Conservation (phyloP, 208 protist genomes). For the Leishmania arabica region DNA sequence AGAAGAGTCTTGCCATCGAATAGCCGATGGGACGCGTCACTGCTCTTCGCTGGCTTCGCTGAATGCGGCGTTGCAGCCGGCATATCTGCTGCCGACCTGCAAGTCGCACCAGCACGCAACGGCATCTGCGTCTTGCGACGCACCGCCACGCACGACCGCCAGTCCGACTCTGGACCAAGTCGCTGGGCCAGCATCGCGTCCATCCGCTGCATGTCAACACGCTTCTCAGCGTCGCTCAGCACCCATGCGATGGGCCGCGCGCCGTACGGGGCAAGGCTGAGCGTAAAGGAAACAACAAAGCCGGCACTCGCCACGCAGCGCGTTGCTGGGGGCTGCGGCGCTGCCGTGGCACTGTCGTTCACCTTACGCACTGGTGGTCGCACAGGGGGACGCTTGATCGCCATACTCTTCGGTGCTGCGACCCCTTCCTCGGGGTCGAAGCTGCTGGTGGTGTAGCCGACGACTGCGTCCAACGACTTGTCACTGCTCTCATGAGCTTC, state of each 20-base stretch:
- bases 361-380: slow-evolving; percentile 15
- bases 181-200: slow-evolving; percentile 14
- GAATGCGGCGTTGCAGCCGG: background rate
- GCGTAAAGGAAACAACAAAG: slow-evolving; percentile 10
- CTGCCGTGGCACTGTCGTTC: background rate
- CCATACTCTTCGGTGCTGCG: background rate
- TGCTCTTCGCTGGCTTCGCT: background rate
- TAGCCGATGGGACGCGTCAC: background rate
- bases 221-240: slow-evolving; percentile 21
- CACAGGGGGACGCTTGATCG: slow-evolving; percentile 4
- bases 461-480: background rate
- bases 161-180: slow-evolving; percentile 17
- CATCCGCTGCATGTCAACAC: slow-evolving; percentile 6
- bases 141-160: slow-evolving; percentile 21
- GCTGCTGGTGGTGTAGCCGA: slow-evolving; percentile 5
- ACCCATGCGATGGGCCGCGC: slow-evolving; percentile 60
- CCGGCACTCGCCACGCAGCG: slow-evolving; percentile 9
- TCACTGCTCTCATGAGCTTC: background rate
- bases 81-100: background rate
- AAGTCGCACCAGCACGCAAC: background rate
- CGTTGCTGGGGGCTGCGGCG: slow-evolving; percentile 9
- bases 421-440: background rate
- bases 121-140: background rate
- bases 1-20: background rate
- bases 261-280: slow-evolving; percentile 47